phyloP scores from a whole-genome alignment of 768 basidiomycete species.

The Russula virescens region DNA sequence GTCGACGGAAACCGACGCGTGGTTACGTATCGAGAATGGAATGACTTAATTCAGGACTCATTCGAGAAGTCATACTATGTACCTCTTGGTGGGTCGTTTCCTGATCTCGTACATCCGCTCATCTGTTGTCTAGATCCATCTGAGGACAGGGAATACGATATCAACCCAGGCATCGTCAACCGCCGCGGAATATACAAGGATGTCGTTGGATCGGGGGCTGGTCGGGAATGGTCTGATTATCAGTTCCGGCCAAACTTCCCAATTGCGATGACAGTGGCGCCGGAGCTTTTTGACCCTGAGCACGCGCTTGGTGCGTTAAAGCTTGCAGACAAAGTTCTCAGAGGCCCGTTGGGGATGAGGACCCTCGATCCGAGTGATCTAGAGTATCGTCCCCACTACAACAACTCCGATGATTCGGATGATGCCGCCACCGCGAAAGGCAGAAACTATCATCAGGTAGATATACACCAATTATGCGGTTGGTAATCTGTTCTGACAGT shows the following conservation, averaged over 20 bases:
- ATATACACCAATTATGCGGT: conserved; percentile 24
- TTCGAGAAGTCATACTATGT: conserved; percentile 93
- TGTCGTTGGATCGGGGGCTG: conserved; percentile 82
- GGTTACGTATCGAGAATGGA: conserved; percentile 90
- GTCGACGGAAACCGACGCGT: conserved; percentile 63
- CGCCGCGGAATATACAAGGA: conserved; percentile 98
- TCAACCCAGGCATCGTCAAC: conserved; percentile 68
- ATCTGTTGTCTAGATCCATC: conserved; percentile 46
- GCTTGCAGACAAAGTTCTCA: conserved; percentile 73
- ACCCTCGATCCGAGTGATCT: conserved; percentile 84
- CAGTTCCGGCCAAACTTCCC: conserved; percentile 92
- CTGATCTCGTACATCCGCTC: not conserved
- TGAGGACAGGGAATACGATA: conserved; percentile 63
- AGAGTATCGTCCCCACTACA: conserved; percentile 88
- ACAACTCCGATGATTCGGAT: conserved; percentile 88
- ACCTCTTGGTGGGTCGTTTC: conserved; percentile 53
- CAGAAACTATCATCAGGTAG: conserved; percentile 86
- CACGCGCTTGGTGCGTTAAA: conserved; percentile 77
- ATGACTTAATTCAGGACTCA: conserved; percentile 69
- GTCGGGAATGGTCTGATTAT: conserved; percentile 95
- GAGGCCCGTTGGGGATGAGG: conserved; percentile 94
- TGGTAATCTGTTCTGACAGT: conserved; percentile 24
- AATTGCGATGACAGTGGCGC: conserved; percentile 95
- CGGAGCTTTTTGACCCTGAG: conserved; percentile 80
- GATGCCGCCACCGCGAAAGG: conserved; percentile 87